Percentiles rank a stretch among this genome's conserved stretches.
phyloP scores from a whole-genome alignment of 495 filamentous ascomycete genomes.

The Hypoxylon cercidicola region DNA sequence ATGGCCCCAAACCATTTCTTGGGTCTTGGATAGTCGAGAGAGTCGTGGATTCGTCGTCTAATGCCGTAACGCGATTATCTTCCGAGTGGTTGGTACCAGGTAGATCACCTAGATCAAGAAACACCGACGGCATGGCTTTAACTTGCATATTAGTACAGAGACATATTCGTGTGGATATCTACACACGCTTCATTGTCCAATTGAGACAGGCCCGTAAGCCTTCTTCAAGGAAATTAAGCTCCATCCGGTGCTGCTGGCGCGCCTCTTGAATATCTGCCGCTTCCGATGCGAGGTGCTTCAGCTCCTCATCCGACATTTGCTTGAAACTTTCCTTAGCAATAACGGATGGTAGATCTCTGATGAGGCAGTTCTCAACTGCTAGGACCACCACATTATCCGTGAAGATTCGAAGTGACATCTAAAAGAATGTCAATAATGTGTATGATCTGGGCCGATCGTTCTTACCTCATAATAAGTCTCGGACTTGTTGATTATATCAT shows the following conservation, averaged over 20 bases:
- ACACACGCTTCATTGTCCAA: constrained; percentile 18
- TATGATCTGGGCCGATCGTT: not conserved
- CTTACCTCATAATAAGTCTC: constrained; percentile 51
- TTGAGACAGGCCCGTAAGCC: constrained; percentile 44
- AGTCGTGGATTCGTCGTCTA: too few relatives aligned
- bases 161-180: not conserved
- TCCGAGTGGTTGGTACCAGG: too few relatives aligned
- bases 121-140: constrained; percentile 7
- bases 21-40: too few relatives aligned
- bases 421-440: constrained; percentile 4
- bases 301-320: constrained; percentile 36
- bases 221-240: constrained; percentile 37
- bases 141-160: not conserved
- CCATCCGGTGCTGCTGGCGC: constrained; percentile 28
- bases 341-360: constrained; percentile 38
- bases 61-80: too few relatives aligned
- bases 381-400: constrained; percentile 50
- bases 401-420: constrained; percentile 50
- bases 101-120: not conserved
- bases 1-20: too few relatives aligned
- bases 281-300: constrained; percentile 35
- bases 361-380: constrained; percentile 45
- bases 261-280: constrained; percentile 27
- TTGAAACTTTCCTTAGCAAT: constrained; percentile 25
- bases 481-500: constrained; percentile 48